Evolutionary conservation across 2,329 filamentous ascomycete genomes (phyloP).

Genomic region (Tympanopsis confertula): DNA sequence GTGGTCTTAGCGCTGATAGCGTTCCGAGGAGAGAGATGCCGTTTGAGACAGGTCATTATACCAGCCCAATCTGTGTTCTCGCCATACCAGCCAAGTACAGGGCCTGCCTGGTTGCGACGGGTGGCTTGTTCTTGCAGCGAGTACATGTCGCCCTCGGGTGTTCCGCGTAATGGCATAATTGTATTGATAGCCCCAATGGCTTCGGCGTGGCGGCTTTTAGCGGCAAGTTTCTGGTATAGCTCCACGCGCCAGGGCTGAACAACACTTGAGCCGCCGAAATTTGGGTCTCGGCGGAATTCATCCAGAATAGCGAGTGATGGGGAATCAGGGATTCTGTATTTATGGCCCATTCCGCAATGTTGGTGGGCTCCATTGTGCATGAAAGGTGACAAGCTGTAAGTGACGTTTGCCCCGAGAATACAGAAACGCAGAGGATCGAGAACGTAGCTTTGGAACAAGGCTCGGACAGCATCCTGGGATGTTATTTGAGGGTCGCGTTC

Average conservation of each 20-base stretch:
- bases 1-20: constrained; percentile 41
- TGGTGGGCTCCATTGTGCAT: constrained; percentile 63
- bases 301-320: constrained; percentile 48
- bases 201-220: constrained; percentile 55
- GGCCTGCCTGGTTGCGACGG: constrained; percentile 48
- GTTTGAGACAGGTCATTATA: constrained; percentile 44
- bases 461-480: constrained; percentile 40
- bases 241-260: constrained; percentile 62
- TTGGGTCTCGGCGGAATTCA: constrained; percentile 40
- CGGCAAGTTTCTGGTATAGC: constrained; percentile 51
- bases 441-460: constrained; percentile 47
- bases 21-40: constrained; percentile 59
- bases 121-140: constrained; percentile 41
- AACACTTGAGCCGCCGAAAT: constrained; percentile 59
- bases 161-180: constrained; percentile 50
- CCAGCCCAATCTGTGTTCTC: constrained; percentile 27
- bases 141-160: constrained; percentile 23
- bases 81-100: constrained; percentile 53
- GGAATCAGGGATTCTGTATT: constrained; percentile 48
- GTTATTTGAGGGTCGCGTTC: constrained; percentile 38
- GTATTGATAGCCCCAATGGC: constrained; percentile 67
- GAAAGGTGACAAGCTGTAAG: constrained; percentile 59
- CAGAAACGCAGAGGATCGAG: constrained; percentile 58
- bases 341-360: constrained; percentile 55
- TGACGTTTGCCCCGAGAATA: constrained; percentile 55